phyloP scores from a whole-genome alignment of 495 filamentous ascomycete genomes.

The Thermothielavioides terrestris region DNA sequence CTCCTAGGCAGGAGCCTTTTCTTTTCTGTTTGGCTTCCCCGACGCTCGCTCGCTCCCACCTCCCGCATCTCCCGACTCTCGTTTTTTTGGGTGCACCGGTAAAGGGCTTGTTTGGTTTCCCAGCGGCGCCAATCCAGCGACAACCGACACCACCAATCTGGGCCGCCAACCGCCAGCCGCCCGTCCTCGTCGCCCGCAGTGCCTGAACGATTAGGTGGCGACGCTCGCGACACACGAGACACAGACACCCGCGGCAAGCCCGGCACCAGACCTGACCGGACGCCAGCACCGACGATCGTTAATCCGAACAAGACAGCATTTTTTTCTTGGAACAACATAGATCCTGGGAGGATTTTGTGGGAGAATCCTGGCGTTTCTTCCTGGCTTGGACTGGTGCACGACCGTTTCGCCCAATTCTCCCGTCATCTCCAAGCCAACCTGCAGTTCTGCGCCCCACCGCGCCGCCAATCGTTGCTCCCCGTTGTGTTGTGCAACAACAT shows the following conservation, averaged over 20 bases:
- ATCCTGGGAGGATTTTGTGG: neutral
- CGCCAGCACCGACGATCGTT: slow-evolving; percentile 4
- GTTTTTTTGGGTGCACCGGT: slow-evolving; percentile 14
- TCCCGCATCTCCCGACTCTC: slow-evolving; percentile 20
- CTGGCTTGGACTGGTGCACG: too few species aligned
- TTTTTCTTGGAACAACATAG: neutral
- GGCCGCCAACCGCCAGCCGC: slow-evolving; percentile 8
- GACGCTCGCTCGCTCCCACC: slow-evolving; percentile 22
- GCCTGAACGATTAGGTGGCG: slow-evolving; percentile 8
- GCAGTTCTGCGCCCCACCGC: slow-evolving; percentile 24
- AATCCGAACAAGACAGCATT: neutral
- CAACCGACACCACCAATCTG: slow-evolving; percentile 1
- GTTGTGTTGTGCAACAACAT: slow-evolving; percentile 25
- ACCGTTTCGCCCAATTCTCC: neutral
- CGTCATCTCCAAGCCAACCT: slow-evolving; percentile 26
- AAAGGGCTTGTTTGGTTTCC: slow-evolving; percentile 10
- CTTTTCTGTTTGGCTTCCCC: slow-evolving; percentile 8
- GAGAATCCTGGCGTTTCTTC: neutral
- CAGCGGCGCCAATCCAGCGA: slow-evolving; percentile 9
- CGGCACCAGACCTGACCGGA: neutral
- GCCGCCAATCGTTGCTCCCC: slow-evolving; percentile 24
- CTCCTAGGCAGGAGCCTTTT: slow-evolving; percentile 20
- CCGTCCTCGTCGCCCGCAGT: neutral
- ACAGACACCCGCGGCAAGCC: slow-evolving; percentile 1
- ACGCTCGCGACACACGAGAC: slow-evolving; percentile 15